Evolutionary conservation across 331 rosid species (phyloP).

Genomic region (Malus hybrid): DNA sequence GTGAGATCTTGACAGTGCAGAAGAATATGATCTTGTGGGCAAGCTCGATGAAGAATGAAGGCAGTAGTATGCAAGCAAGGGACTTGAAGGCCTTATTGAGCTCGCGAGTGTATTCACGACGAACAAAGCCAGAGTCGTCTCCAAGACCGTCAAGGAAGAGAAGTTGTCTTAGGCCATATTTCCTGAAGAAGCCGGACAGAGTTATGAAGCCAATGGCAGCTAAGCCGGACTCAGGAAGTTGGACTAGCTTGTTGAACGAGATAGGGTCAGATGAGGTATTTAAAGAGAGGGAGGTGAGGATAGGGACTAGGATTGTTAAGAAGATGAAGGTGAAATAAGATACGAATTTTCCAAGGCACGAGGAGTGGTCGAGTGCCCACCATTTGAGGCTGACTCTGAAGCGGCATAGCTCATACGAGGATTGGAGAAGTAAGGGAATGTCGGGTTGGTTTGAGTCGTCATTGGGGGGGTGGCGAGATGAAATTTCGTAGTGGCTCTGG

Average conservation of each 20-base stretch:
- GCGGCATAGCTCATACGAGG: slow-evolving; percentile 58
- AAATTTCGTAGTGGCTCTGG: not conserved
- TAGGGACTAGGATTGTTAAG: slow-evolving; percentile 53
- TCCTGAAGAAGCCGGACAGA: slow-evolving; percentile 50
- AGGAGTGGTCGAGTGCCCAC: slow-evolving; percentile 84
- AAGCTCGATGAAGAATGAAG: slow-evolving; percentile 45
- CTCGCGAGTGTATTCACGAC: slow-evolving; percentile 40
- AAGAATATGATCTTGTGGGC: slow-evolving; percentile 57
- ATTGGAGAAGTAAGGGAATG: slow-evolving; percentile 57
- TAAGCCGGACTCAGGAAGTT: slow-evolving; percentile 64
- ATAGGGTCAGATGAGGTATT: slow-evolving; percentile 47
- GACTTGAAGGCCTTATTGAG: slow-evolving; percentile 54
- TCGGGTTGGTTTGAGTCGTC: slow-evolving; percentile 8
- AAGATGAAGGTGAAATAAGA: slow-evolving; percentile 48
- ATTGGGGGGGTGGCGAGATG: too few species aligned
- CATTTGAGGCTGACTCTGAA: slow-evolving; percentile 69
- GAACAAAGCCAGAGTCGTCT: slow-evolving; percentile 38
- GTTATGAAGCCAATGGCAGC: slow-evolving; percentile 62
- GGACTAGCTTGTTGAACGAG: slow-evolving; percentile 69
- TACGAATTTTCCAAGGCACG: slow-evolving; percentile 37
- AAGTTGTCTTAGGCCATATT: slow-evolving; percentile 57
- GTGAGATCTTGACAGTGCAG: slow-evolving; percentile 28
- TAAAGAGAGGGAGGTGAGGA: slow-evolving; percentile 28
- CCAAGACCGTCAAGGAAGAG: slow-evolving; percentile 49
- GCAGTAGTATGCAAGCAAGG: slow-evolving; percentile 44